Evolutionary conservation across 805 yeast genomes (phyloP).

Genomic region (Candida jianshihensis): DNA sequence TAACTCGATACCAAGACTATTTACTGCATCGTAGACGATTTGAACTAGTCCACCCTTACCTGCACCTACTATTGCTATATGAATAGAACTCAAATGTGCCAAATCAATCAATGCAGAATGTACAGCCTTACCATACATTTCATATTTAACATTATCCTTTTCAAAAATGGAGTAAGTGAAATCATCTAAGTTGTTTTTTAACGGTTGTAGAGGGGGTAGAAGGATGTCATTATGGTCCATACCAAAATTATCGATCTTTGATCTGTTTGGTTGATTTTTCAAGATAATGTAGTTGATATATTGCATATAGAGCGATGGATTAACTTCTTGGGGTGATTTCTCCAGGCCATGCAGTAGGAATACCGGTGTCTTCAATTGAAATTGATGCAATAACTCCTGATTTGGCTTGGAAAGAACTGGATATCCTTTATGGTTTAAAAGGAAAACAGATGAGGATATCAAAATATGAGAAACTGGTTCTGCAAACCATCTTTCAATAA

Average conservation of each 20-base stretch:
- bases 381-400: constrained; percentile 41
- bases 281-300: constrained; percentile 35
- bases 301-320: constrained; percentile 32
- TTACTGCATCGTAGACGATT: constrained; percentile 37
- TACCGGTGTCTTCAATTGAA: constrained; percentile 34
- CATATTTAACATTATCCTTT: constrained; percentile 61
- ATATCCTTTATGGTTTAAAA: constrained; percentile 50
- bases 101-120: constrained; percentile 20
- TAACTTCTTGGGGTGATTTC: constrained; percentile 27
- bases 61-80: constrained; percentile 70
- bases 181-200: constrained; percentile 47
- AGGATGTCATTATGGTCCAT: constrained; percentile 22
- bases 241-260: constrained; percentile 27
- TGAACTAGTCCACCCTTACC: constrained; percentile 82
- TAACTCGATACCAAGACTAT: constrained; percentile 19
- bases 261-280: constrained; percentile 24
- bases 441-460: constrained; percentile 48
- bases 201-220: constrained; percentile 67
- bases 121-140: constrained; percentile 37
- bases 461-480: constrained; percentile 59
- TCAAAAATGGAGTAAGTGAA: constrained; percentile 66
- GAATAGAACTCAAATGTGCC: constrained; percentile 17
- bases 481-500: constrained; percentile 55
- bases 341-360: constrained; percentile 50
- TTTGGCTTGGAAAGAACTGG: constrained; percentile 59